Evolutionary conservation across 2,329 filamentous ascomycete species (phyloP).

Genomic region (Helminthosporium solani): DNA sequence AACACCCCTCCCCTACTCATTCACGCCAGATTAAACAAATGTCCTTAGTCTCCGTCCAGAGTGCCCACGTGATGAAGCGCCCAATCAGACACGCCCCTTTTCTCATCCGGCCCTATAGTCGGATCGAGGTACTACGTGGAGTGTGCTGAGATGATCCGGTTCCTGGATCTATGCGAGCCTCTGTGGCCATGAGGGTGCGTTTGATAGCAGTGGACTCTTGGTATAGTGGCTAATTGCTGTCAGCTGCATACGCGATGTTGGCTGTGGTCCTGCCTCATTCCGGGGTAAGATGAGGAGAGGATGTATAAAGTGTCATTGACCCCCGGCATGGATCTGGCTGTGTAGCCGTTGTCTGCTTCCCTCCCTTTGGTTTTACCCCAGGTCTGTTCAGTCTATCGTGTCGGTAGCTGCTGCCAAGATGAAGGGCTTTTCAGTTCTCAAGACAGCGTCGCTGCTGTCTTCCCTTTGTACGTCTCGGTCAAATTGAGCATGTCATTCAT

Average conservation of each 20-base stretch:
- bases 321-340: slow-evolving; percentile 22
- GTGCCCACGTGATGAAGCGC: slow-evolving; percentile 16
- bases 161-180: slow-evolving; percentile 30
- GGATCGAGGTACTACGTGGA: slow-evolving; percentile 13
- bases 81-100: slow-evolving; percentile 29
- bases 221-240: slow-evolving; percentile 20
- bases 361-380: slow-evolving; percentile 10
- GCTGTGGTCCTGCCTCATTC: slow-evolving; percentile 8
- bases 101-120: slow-evolving; percentile 27
- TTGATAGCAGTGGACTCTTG: slow-evolving; percentile 15
- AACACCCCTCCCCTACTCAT: slow-evolving; percentile 23
- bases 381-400: slow-evolving; percentile 19
- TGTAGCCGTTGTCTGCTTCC: slow-evolving; percentile 28
- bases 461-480: slow-evolving; percentile 33
- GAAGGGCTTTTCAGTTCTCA: slow-evolving; percentile 37
- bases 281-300: slow-evolving; percentile 27
- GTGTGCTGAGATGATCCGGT: slow-evolving; percentile 20
- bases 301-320: slow-evolving; percentile 30
- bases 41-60: slow-evolving; percentile 25
- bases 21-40: slow-evolving; percentile 33
- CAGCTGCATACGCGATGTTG: slow-evolving; percentile 13
- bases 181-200: slow-evolving; percentile 17
- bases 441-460: slow-evolving; percentile 41
- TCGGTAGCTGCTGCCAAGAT: slow-evolving; percentile 28
- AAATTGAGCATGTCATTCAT: slow-evolving; percentile 3